Evolutionary conservation across 2,329 filamentous ascomycete genomes (phyloP), one percentile per base, ranked within the genome.

Genomic region (Didymellaceae sp.): DNA sequence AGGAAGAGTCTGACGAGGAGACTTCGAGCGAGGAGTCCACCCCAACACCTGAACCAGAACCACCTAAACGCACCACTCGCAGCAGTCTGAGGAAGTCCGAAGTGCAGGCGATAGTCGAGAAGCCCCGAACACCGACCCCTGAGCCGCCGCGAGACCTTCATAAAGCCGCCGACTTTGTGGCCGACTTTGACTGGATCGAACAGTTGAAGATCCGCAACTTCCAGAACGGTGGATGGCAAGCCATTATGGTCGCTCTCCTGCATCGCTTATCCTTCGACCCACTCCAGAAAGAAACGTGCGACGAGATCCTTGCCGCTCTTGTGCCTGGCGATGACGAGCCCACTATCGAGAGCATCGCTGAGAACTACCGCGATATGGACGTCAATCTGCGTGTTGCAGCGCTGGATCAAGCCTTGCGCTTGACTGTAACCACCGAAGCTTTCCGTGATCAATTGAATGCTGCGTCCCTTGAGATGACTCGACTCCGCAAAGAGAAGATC

Each of bases 401-500:
- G 17, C 80, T 99, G 35, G 89, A 97, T 68, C 88, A 95, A 26
- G 84, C 97, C 47, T 91, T 90, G 70, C 86, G 93, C 78, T 79
- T 97, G 54, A 92, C 90, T 2, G 82, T 92, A 47, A 88, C 91
- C 65, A 97, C 94, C 0, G 92, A 91, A 69, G 86, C 89, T 2
- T 84, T 97, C 60, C 87, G 93, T 44, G 87, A 85, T 13, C 96
- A 95, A 69, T 88, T 99, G 80, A 91, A 96, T 61, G 88, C 93
- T 56, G 96, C 92, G 75, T 91, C 89, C 58, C 90, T 93, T 67
- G 89, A 91, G 45, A 97, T 97, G 92, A 99, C 94, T 1, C 85
- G 86, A 45, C 91, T 95, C 67, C 87, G 94, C 40, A 99, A 99
- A 74, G 89, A 95, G 70, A 97, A 96, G 77, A 96, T 97, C 54